These are phyloP conservation scores for Fusarium sp. DNA, from an alignment of 2,329 filamentous ascomycete genomes.

Conservation along the genomic window DNA sequence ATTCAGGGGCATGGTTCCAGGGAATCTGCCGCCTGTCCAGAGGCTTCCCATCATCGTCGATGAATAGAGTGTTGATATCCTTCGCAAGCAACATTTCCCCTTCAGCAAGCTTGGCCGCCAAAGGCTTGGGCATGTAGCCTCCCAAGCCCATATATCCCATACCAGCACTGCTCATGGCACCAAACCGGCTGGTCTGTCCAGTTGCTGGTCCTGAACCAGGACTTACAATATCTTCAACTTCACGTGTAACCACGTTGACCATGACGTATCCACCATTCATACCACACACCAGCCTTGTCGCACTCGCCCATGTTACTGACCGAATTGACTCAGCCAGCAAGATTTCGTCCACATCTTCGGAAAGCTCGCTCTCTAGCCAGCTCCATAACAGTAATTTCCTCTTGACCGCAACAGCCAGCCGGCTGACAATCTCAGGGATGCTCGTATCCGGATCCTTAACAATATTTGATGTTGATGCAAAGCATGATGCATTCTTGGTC, in stretches of 20 bases:
- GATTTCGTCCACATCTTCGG: conserved; percentile 78
- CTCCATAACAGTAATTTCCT: conserved; percentile 89
- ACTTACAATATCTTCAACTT: conserved; percentile 81
- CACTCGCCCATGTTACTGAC: conserved; percentile 90
- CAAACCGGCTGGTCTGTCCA: conserved; percentile 78
- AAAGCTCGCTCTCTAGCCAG: conserved; percentile 95
- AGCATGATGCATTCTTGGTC: conserved; percentile 89
- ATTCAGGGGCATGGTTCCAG: conserved; percentile 88
- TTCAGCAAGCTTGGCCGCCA: conserved; percentile 84
- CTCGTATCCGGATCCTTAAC: conserved; percentile 88
- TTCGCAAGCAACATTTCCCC: conserved; percentile 94
- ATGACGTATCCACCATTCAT: conserved; percentile 93
- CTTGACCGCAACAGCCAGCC: conserved; percentile 93
- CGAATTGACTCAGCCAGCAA: conserved; percentile 85
- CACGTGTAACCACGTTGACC: conserved; percentile 81
- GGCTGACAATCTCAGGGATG: conserved; percentile 91
- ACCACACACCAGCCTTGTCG: conserved; percentile 86
- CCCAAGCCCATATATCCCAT: conserved; percentile 98
- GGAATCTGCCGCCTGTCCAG: conserved; percentile 89
- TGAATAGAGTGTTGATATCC: conserved; percentile 94
- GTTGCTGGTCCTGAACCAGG: conserved; percentile 75
- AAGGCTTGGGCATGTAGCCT: conserved; percentile 88
- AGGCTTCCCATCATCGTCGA: conserved; percentile 83
- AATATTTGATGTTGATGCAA: conserved; percentile 95
- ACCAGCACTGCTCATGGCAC: conserved; percentile 82